Base-by-base conservation (phyloP, 1,284 basidiomycete species). In the Sporisorium iseilematis-ciliati region DNA sequence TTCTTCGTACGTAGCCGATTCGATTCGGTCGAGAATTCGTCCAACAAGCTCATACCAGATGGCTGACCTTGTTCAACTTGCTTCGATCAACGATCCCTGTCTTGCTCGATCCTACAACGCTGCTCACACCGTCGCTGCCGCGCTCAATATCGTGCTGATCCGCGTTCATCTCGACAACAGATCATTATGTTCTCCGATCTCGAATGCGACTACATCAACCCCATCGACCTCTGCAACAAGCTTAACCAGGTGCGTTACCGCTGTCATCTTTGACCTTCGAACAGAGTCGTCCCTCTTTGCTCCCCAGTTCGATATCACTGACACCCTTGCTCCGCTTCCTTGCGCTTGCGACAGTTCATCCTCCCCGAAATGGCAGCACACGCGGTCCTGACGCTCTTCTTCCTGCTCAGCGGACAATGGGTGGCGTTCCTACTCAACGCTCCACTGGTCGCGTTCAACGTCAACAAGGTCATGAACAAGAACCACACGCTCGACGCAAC, bases 151-250 rank as follows among this genome's bases (percentile, higher is more conserved):
- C 29, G 25, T 55, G 41, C 31, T 26, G 25, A 31, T 21, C 35
- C 26, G 31, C 56, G 21, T 45, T 16, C 31, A 31, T 21, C 12
- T 23, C n/a, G 21, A 31, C 31, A 26, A 26, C 79, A 98, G 96
- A 97, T 99, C 85, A 99, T 99, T 89, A 98, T 99, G 95, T 99
- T 98, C 89, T 80, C 80, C 31, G 80, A 80, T 41, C 63, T 80
- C 53, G 79, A 79, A 68, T 83, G 84, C 62, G 83, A 98, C 89
- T 99, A 98, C 88, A 97, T 99, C 89, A 99, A 99, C 88, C 96
- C 96, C 61, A 98, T 99, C 90, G 96, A 99, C 87, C 91, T 99
- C 41, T 99, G 97, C 88, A 98, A 98, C 88, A 98, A 98, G 89
- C 91, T 99, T 83, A 99, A 99, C 87, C 93, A 96, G 88, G 96